These are phyloP conservation scores for Oxytropis ochrocephala DNA, from an alignment of 306 rosid species.

Conservation along the genomic window DNA sequence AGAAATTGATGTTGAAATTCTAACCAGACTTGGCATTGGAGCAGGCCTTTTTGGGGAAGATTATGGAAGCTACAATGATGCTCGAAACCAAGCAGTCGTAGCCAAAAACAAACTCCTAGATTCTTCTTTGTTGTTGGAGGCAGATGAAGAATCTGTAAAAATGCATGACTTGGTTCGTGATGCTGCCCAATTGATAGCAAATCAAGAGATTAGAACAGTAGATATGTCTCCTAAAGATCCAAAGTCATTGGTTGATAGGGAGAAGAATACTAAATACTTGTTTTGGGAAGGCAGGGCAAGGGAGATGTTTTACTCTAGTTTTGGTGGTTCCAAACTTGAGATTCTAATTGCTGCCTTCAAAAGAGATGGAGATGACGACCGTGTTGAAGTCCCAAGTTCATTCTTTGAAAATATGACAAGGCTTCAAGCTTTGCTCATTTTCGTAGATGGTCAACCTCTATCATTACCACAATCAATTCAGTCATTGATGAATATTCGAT, in stretches of 20 bases:
- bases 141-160: rapidly evolving
- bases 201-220: background rate
- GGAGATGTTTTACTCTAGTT: background rate
- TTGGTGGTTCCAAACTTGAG: background rate
- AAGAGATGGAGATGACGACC: rapidly evolving
- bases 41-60: background rate
- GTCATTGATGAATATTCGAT: background rate
- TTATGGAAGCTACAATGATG: background rate
- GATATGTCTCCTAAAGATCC: too few relatives aligned
- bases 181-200: background rate
- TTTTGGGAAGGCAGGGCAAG: background rate
- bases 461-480: background rate
- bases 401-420: background rate
- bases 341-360: background rate
- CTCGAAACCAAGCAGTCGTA: background rate
- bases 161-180: slow-evolving; percentile 20
- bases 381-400: background rate
- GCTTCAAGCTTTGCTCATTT: background rate
- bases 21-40: background rate
- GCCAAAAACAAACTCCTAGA: background rate
- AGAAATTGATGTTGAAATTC: background rate
- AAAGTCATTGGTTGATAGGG: background rate
- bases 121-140: background rate
- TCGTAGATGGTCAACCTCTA: too few relatives aligned
- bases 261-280: background rate